phyloP scores from a whole-genome alignment of 2,329 filamentous ascomycete species.

The Aspergillus fructus region DNA sequence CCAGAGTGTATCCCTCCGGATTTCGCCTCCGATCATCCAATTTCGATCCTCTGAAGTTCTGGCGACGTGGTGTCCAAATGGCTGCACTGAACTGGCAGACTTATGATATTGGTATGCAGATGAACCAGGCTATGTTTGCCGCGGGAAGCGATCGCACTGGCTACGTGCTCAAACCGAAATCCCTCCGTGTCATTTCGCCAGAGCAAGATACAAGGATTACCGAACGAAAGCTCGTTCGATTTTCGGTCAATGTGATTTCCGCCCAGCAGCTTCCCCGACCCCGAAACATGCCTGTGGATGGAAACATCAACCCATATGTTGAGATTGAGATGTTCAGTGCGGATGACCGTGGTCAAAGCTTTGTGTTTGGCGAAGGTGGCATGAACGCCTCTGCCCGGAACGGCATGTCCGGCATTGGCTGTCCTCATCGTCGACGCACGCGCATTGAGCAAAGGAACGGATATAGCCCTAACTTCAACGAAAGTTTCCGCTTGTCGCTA shows the following conservation, averaged over 20 bases:
- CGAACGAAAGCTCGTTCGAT: conserved; percentile 78
- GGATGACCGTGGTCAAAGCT: conserved; percentile 81
- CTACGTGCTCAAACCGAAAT: conserved; percentile 89
- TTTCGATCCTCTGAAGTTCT: conserved; percentile 90
- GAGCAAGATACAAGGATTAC: conserved; percentile 55
- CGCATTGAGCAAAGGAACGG: conserved; percentile 82
- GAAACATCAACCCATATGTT: conserved; percentile 85
- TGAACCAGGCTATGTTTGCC: conserved; percentile 97
- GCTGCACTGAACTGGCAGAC: conserved; percentile 98
- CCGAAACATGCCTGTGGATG: conserved; percentile 66
- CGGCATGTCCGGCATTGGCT: conserved; percentile 65
- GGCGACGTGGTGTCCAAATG: conserved; percentile 97
- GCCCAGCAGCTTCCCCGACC: conserved; percentile 92
- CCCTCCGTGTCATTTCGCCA: conserved; percentile 58
- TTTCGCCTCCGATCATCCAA: conserved; percentile 84
- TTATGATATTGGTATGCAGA: conserved; percentile 90
- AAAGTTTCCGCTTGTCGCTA: conserved; percentile 74
- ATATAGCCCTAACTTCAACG: conserved; percentile 87
- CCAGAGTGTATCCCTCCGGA: conserved; percentile 88
- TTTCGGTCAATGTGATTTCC: conserved; percentile 85
- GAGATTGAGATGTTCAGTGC: conserved; percentile 94
- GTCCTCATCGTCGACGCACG: conserved; percentile 76
- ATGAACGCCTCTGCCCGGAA: conserved; percentile 64
- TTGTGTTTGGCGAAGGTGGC: conserved; percentile 65
- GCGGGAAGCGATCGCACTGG: conserved; percentile 82